Evolutionary conservation across 2,329 filamentous ascomycete species (phyloP).

Genomic region (Tothia fuscella): DNA sequence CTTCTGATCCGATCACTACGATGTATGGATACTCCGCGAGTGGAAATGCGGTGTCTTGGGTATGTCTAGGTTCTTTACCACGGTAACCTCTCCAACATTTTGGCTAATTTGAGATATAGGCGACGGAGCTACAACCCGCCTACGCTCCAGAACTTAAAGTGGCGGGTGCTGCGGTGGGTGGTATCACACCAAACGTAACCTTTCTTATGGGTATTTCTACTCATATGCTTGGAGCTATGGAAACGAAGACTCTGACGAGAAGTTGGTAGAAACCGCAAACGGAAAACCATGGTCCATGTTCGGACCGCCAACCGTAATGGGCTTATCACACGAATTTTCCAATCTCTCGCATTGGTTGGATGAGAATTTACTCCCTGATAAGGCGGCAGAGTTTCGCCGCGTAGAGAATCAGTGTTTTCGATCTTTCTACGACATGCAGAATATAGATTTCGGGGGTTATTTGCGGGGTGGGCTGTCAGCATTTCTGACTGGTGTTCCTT

Average conservation of each 20-base stretch:
- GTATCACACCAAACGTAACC: conserved; percentile 28
- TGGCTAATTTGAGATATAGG: too few species aligned
- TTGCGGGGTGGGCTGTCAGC: neutral
- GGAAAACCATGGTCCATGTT: too few species aligned
- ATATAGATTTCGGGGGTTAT: neutral
- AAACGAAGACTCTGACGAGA: too few species aligned
- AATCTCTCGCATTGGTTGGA: conserved; percentile 4
- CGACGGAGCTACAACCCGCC: conserved; percentile 37
- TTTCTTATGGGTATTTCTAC: conserved; percentile 25
- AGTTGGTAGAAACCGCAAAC: too few species aligned
- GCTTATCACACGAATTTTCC: conserved; percentile 4
- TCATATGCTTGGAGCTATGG: too few species aligned
- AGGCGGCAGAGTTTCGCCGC: neutral
- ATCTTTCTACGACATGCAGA: neutral
- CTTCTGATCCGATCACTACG: neutral
- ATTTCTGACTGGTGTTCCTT: neutral
- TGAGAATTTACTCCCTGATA: conserved; percentile 4
- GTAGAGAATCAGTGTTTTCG: conserved; percentile 1
- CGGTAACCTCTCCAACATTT: too few species aligned
- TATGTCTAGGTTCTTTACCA: neutral
- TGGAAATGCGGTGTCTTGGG: neutral
- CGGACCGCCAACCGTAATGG: too few species aligned
- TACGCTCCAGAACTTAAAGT: conserved; percentile 44
- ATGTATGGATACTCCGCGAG: conserved; percentile 2
- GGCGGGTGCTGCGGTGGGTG: conserved; percentile 38